A percentile compares a stretch with the other conserved stretches of the same genome.
Evolutionary conservation across 2,329 filamentous ascomycete species (phyloP).

Genomic region (Colletotrichum sp.): DNA sequence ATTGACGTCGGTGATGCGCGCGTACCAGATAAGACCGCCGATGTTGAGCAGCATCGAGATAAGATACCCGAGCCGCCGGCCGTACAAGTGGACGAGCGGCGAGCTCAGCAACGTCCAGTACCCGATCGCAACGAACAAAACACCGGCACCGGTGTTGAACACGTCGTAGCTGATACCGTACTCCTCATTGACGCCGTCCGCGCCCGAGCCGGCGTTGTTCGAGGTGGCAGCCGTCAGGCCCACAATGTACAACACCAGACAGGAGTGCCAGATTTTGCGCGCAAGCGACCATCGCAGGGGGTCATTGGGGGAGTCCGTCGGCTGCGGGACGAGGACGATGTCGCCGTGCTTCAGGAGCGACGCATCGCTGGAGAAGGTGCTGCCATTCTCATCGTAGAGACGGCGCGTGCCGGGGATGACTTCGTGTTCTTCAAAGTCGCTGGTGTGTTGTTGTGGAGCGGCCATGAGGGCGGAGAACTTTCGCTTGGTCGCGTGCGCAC

Average conservation of each 20-base stretch:
- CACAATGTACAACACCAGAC: slow-evolving; percentile 57
- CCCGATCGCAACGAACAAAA: slow-evolving; percentile 60
- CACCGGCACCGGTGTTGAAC: slow-evolving; percentile 62
- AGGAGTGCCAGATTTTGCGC: slow-evolving; percentile 55
- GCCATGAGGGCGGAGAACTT: slow-evolving; percentile 1
- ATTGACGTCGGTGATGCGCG: slow-evolving; percentile 42
- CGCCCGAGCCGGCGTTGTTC: slow-evolving; percentile 59
- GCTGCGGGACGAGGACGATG: slow-evolving; percentile 57
- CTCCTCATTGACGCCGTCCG: slow-evolving; percentile 53
- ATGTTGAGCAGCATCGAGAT: slow-evolving; percentile 54
- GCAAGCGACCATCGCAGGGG: slow-evolving; percentile 54
- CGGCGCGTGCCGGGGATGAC: slow-evolving; percentile 18
- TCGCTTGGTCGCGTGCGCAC: not conserved
- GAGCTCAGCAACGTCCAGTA: slow-evolving; percentile 60
- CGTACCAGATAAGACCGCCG: slow-evolving; percentile 60
- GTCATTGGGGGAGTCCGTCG: slow-evolving; percentile 57
- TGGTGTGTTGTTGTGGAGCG: not conserved
- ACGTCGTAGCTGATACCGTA: slow-evolving; percentile 55
- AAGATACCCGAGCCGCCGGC: slow-evolving; percentile 59
- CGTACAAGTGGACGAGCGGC: slow-evolving; percentile 59
- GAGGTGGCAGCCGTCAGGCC: slow-evolving; percentile 61
- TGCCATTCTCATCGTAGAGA: slow-evolving; percentile 11
- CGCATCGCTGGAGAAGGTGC: not conserved
- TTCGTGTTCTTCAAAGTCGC: not conserved
- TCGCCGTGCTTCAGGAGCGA: slow-evolving; percentile 36